Evolutionary conservation across 2,329 filamentous ascomycete genomes (phyloP).

Genomic region (Cladosporium austrohemisphaericum): DNA sequence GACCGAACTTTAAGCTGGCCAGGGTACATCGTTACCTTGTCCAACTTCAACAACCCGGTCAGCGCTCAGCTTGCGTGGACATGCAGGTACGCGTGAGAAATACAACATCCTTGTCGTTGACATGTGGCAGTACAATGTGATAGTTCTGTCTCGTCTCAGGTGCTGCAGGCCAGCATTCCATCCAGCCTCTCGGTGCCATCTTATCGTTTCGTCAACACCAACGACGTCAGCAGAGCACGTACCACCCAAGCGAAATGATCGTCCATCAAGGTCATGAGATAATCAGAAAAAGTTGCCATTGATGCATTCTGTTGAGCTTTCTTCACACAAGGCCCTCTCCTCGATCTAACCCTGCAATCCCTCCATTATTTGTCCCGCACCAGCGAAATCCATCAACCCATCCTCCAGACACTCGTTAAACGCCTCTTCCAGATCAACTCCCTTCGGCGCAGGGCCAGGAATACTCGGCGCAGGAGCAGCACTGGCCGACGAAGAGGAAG

Average conservation of each 20-base stretch:
- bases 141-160: not conserved
- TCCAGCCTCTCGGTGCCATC: not conserved
- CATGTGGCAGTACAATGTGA: not conserved
- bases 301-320: not conserved
- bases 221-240: constrained; percentile 11
- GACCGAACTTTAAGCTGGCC: not conserved
- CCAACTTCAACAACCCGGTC: not conserved
- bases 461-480: constrained; percentile 33
- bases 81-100: constrained; percentile 7
- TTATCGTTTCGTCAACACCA: not conserved
- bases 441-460: constrained; percentile 38
- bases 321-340: not conserved
- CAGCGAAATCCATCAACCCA: constrained; percentile 40
- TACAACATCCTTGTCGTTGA: not conserved
- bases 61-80: constrained; percentile 2
- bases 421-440: constrained; percentile 40
- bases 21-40: not conserved
- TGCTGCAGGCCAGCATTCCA: constrained; percentile 7
- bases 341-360: constrained; percentile 4
- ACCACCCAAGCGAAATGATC: not conserved
- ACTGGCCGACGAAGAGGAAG: not conserved
- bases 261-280: constrained; percentile 5
- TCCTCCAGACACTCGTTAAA: constrained; percentile 53
- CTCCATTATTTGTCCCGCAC: constrained; percentile 12
- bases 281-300: not conserved